Evolutionary conservation across 441 rosid genomes (phyloP), one percentile per base, ranked within the genome.

Genomic region (Eruca vesicaria): DNA sequence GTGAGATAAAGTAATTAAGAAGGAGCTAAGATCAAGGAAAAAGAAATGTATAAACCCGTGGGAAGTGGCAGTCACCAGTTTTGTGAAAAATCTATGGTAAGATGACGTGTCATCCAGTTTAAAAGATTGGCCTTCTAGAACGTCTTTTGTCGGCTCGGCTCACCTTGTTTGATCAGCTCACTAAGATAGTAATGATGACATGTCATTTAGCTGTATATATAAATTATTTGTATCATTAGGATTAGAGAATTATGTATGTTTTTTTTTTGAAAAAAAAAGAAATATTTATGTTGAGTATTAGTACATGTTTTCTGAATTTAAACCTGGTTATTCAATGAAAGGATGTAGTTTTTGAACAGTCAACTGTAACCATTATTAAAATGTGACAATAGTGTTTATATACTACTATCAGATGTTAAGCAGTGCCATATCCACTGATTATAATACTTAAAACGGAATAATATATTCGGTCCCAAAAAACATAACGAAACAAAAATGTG

Each of bases 81-180:
- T 72, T 72, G 16, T 72, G 69, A 77, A 48, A 77, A 71, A 7
- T 58, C 76, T 48, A 59, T 59, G 80, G 72, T 11, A 20, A 19
- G 73, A 18, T 77, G 80, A 71, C 77, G 80, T 77, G 80, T 66
- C 80, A 71, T 45, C 45, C 29, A 64, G 45, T 77, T 66, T 21
- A 6, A 52, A 29, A 58, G 72, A 66, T 77, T 71, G 38, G 73
- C 64, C 80, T 77, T 77, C 81, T 78, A 78, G 81, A 78, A 78
- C 6, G 31, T 15, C n/a, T 20, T 36, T 9, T 18, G 11, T 66
- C 32, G 32, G 32, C 31, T 15, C 55, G 35, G 28, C 75, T 69
- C 41, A 35, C 12, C 41, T 35, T 35, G 9, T 35, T 35, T 35
- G 41, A 35, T 35, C 41, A 3, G 41, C 41, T 35, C 41, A 35